Conservation (phyloP, 805 yeast species). For the Pichia sporocuriosa region DNA sequence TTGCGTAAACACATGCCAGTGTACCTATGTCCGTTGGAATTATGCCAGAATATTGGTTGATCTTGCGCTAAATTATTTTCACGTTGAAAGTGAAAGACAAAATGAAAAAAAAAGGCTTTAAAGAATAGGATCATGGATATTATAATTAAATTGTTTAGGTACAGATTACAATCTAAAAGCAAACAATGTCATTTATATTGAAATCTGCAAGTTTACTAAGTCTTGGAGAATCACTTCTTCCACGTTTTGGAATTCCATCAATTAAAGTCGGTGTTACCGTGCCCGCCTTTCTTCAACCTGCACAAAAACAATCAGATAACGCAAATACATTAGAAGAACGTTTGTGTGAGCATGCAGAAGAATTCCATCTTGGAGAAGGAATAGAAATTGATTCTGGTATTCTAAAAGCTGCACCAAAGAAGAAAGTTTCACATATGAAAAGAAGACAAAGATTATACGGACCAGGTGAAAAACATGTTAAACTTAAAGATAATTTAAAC, state of each 20-base stretch:
- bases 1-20: too few species aligned
- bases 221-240: constrained; percentile 13
- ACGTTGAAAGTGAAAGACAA: too few species aligned
- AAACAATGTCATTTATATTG: constrained; percentile 11
- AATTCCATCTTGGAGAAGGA: constrained; percentile 32
- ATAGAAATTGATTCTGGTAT: constrained; percentile 61
- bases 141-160: too few species aligned
- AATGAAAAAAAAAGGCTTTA: background rate
- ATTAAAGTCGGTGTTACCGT: constrained; percentile 17
- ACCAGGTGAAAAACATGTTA: constrained; percentile 74
- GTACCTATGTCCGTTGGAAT: too few species aligned
- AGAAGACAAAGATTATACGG: constrained; percentile 79
- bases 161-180: background rate
- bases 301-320: constrained; percentile 6
- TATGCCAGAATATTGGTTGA: too few species aligned
- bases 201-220: constrained; percentile 13
- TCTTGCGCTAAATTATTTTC: too few species aligned
- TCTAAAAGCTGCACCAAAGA: constrained; percentile 86
- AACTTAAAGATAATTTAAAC: constrained; percentile 67
- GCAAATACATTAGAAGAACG: constrained; percentile 14
- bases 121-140: too few species aligned
- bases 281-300: constrained; percentile 17
- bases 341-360: constrained; percentile 25
- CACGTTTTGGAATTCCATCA: constrained; percentile 15
- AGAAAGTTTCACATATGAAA: constrained; percentile 81